These are phyloP conservation scores for Blastobotrys petasosporus DNA, from an alignment of 1,139 yeast species.

Conservation along the genomic window DNA sequence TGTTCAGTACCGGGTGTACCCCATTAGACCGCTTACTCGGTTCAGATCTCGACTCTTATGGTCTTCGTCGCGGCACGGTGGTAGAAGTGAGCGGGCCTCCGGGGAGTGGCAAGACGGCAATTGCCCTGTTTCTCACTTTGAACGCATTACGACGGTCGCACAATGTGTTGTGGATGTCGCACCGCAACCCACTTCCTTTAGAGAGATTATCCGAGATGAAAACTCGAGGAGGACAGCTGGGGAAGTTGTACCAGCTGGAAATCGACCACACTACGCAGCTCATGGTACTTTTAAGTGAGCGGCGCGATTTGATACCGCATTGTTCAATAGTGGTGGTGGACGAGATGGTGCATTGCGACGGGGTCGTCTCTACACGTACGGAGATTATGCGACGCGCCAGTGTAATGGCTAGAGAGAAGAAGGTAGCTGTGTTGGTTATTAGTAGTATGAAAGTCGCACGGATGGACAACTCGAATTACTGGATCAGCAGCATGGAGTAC, in stretches of 20 bases:
- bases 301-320: constrained; percentile 6
- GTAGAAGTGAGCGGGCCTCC: constrained; percentile 57
- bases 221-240: constrained; percentile 6
- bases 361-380: not conserved
- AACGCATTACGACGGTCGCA: constrained; percentile 34
- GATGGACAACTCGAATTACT: constrained; percentile 6
- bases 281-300: constrained; percentile 9
- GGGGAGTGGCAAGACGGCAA: constrained; percentile 83
- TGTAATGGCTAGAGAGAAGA: constrained; percentile 4
- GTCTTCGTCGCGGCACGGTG: constrained; percentile 16
- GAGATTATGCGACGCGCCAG: constrained; percentile 3
- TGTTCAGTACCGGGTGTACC: constrained; percentile 8
- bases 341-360: constrained; percentile 7
- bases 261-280: constrained; percentile 13
- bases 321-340: constrained; percentile 11
- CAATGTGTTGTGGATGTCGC: constrained; percentile 20
- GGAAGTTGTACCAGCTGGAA: constrained; percentile 10
- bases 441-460: constrained; percentile 14
- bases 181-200: constrained; percentile 11
- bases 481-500: constrained; percentile 17
- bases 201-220: constrained; percentile 5
- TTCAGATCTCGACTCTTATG: constrained; percentile 1
- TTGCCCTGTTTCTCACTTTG: constrained; percentile 77
- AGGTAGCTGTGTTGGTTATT: constrained; percentile 13
- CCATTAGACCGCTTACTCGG: constrained; percentile 8